Evolutionary conservation across 371 early-diverging fungal species (phyloP).

Genomic region (Sporodiniella umbellata): DNA sequence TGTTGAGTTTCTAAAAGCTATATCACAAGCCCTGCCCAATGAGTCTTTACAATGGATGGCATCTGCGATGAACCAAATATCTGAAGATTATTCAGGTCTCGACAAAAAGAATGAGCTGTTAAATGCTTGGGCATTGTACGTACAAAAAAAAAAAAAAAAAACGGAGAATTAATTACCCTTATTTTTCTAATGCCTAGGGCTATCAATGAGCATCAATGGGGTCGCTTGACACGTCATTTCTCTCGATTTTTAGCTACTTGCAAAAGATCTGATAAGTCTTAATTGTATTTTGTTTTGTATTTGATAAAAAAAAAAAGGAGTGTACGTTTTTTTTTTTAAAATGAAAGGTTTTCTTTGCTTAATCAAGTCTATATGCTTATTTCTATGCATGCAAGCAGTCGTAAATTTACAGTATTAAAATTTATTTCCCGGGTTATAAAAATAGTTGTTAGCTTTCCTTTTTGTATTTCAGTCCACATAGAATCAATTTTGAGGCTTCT

Average conservation of each 20-base stretch:
- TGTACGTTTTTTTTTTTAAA: too few species aligned
- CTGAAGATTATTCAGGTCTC: constrained; percentile 43
- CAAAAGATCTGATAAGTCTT: background rate
- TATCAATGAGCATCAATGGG: constrained; percentile 28
- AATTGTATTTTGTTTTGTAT: background rate
- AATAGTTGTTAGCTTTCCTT: too few species aligned
- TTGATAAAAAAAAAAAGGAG: too few species aligned
- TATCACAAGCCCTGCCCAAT: constrained; percentile 42
- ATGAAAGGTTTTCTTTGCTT: too few species aligned
- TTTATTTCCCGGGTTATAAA: too few species aligned
- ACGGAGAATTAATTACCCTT: too few species aligned
- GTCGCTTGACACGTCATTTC: background rate
- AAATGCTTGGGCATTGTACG: constrained; percentile 42
- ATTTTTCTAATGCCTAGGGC: constrained; percentile 17
- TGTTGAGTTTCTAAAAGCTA: constrained; percentile 34
- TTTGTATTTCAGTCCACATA: too few species aligned
- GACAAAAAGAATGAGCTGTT: constrained; percentile 49
- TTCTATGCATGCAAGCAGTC: too few species aligned
- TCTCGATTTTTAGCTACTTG: background rate
- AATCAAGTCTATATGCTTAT: too few species aligned
- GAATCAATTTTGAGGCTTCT: too few species aligned
- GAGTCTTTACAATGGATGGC: constrained; percentile 38
- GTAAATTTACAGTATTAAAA: too few species aligned
- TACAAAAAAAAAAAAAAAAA: constrained; percentile 11
- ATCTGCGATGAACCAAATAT: constrained; percentile 37